These are phyloP conservation scores for Fraxinus cuspidata DNA, from an alignment of 257 asterid genomes.

Conservation along the genomic window DNA sequence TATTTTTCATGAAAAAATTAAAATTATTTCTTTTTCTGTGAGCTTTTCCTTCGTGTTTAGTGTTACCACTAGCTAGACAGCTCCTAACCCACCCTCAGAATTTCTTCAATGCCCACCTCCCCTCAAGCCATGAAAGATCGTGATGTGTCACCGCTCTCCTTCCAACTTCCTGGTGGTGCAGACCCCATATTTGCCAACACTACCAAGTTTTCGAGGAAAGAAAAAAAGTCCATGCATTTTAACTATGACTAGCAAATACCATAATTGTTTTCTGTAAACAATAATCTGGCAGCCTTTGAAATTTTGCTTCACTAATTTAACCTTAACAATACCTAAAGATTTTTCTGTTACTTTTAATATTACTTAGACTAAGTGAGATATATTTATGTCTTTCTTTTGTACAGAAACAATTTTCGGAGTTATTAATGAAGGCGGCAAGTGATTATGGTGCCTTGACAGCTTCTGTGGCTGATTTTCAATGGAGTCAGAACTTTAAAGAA, in stretches of 20 bases:
- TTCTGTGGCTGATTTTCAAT: constrained; percentile 87
- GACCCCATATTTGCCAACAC: background rate
- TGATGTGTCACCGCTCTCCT: background rate
- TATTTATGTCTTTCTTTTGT: constrained; percentile 10
- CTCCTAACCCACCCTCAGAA: background rate
- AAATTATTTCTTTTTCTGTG: background rate
- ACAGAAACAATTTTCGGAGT: constrained; percentile 98
- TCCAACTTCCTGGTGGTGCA: background rate
- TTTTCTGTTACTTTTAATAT: background rate
- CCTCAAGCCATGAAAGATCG: background rate
- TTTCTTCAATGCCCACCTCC: background rate
- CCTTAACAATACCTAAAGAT: background rate
- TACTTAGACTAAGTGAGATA: constrained; percentile 8
- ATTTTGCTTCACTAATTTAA: background rate
- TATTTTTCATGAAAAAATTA: background rate
- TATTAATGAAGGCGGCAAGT: constrained; percentile 95
- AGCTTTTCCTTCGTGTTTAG: background rate
- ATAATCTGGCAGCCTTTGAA: background rate
- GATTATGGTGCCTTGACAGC: constrained; percentile 96
- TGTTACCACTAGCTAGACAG: background rate
- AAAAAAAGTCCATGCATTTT: background rate
- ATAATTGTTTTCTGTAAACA: background rate
- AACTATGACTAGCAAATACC: background rate
- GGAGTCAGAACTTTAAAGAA: constrained; percentile 97
- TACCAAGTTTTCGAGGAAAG: background rate